phyloP scores from a whole-genome alignment of 1,284 basidiomycete genomes.

The Ganoderma sp. region DNA sequence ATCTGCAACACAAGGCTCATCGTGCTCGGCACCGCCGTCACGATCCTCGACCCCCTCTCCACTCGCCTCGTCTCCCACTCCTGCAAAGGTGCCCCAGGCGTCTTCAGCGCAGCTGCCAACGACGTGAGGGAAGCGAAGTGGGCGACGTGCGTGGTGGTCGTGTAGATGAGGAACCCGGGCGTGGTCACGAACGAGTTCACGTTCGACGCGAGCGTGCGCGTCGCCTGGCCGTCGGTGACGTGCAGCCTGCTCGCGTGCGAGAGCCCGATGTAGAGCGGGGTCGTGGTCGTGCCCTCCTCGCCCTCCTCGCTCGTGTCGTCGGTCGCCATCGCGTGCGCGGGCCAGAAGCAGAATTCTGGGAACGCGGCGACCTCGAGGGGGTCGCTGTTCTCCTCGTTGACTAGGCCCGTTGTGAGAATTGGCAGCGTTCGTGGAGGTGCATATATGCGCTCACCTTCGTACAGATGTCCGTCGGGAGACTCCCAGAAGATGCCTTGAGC shows the following conservation, averaged over 20 bases:
- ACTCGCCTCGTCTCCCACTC: slow-evolving; percentile 79
- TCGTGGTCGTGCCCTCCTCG: not conserved
- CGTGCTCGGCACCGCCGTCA: slow-evolving; percentile 81
- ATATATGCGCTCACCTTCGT: slow-evolving; percentile 49
- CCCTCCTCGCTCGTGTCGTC: slow-evolving; percentile 19
- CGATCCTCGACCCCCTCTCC: slow-evolving; percentile 87
- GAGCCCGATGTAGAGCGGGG: slow-evolving; percentile 66
- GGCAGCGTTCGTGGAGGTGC: not conserved
- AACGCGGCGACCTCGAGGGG: slow-evolving; percentile 50
- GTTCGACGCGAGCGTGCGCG: slow-evolving; percentile 56
- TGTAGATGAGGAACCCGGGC: slow-evolving; percentile 85
- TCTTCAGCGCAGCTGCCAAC: slow-evolving; percentile 42
- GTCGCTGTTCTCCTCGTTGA: slow-evolving; percentile 35
- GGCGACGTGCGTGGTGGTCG: slow-evolving; percentile 83
- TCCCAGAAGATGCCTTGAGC: slow-evolving; percentile 53
- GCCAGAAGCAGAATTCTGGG: slow-evolving; percentile 64
- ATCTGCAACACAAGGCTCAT: slow-evolving; percentile 96
- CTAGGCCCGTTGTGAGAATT: slow-evolving; percentile 27
- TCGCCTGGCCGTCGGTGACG: slow-evolving; percentile 39
- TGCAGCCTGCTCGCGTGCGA: slow-evolving; percentile 70
- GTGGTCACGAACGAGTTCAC: slow-evolving; percentile 85
- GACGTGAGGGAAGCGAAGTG: slow-evolving; percentile 70
- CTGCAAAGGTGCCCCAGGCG: slow-evolving; percentile 38
- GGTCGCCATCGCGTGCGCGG: slow-evolving; percentile 23
- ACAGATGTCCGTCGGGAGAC: slow-evolving; percentile 55